Base-by-base conservation (phyloP, 169 alveolate genomes). In the Plasmodium gaboni region DNA sequence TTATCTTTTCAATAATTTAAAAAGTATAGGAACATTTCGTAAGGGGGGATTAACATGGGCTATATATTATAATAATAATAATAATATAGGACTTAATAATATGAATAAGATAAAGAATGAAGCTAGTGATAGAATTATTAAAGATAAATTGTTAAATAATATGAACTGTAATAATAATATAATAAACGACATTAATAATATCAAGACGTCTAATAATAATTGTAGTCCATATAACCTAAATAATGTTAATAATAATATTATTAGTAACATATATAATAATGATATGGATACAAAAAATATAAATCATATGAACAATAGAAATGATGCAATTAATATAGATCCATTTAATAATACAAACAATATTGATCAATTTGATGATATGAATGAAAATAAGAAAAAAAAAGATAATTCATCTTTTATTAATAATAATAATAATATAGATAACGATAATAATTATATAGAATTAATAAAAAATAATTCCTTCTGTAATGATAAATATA, bases 21-120 rank as follows among this genome's bases (percentile, higher is more conserved):
- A 83, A 68, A 55, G 32, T 19, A 38, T 68, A 0, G 68, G 72
- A 1, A 83, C 12, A 9, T 83, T 83, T 71, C 89, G 95, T 26
- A 91, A 88, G 67, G 96, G 96, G 1, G 96, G 96, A 3, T 65
- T 94, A 7, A 92, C 93, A 22, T 94, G 96, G 96, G 74, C 76
- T 10, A 91, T 74, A 9, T 69, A 88, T 46, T 60, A 67, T 46
- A 51, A 26, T 6, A 53, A 55, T 26, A 6, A n/a, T 50, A 0
- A 10, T 3, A 50, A 15, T 17, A 55, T 2, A 17, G 64, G 10
- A 55, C 9, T 15, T 17, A 13, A 55, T 55, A 55, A 13, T 13
- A 12, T 1, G 19, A 22, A 0, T 6, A 10, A 5, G 19, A 63
- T 24, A 26, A 55, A 55, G 24, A 55, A 13, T 55, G 64, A 55